Conservation (phyloP, 805 yeast species). For the Starmera quercuum region DNA sequence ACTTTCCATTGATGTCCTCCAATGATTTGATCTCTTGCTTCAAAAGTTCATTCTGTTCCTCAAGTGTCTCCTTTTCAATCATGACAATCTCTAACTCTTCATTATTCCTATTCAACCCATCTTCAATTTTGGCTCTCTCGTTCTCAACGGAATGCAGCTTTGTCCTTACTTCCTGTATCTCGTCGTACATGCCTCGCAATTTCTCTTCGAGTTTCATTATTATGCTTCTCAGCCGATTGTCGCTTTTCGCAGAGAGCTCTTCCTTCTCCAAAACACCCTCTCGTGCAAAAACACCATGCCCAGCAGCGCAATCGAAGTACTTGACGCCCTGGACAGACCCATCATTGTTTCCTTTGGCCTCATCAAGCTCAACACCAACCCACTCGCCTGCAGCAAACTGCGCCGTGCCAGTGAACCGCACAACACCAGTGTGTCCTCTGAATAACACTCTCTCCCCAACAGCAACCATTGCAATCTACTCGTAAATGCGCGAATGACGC, state of each 20-base stretch:
- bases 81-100: slow-evolving; percentile 24
- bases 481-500: too few species aligned
- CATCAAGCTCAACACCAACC: slow-evolving; percentile 77
- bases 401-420: slow-evolving; percentile 45
- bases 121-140: slow-evolving; percentile 23
- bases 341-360: slow-evolving; percentile 73
- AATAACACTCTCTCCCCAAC: slow-evolving; percentile 27
- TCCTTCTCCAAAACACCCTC: slow-evolving; percentile 21
- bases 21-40: slow-evolving; percentile 11
- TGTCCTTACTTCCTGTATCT: slow-evolving; percentile 20
- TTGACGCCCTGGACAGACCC: slow-evolving; percentile 58
- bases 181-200: slow-evolving; percentile 24
- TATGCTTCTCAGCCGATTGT: slow-evolving; percentile 19
- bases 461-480: not conserved
- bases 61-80: slow-evolving; percentile 39
- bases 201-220: slow-evolving; percentile 40
- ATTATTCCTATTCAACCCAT: slow-evolving; percentile 10
- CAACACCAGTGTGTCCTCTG: slow-evolving; percentile 33
- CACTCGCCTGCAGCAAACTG: slow-evolving; percentile 59
- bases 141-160: slow-evolving; percentile 19
- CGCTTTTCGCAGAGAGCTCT: not conserved
- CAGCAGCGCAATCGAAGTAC: slow-evolving; percentile 54
- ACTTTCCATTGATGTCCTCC: slow-evolving; percentile 2
- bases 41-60: slow-evolving; percentile 26
- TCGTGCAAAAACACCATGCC: slow-evolving; percentile 43